Evolutionary conservation across 306 rosid genomes (phyloP).

Genomic region (Cucurbita ficifolia): DNA sequence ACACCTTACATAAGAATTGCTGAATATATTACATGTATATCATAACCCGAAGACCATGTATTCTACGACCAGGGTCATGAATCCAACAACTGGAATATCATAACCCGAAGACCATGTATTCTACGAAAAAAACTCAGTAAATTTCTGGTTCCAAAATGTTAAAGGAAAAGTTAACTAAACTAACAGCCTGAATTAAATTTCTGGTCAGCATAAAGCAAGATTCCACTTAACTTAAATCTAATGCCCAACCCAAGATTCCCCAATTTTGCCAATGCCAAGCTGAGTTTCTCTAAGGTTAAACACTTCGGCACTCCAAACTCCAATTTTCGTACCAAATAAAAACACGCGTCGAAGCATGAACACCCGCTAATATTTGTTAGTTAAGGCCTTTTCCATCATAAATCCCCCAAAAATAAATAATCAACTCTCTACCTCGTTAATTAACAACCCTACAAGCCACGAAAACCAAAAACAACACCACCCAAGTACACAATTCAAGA

Average conservation of each 20-base stretch:
- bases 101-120: not conserved
- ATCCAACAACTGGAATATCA: not conserved
- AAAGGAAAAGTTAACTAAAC: not conserved
- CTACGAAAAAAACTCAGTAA: not conserved
- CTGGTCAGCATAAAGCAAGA: not conserved
- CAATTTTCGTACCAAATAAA: not conserved
- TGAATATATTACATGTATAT: not conserved
- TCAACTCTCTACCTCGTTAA: not conserved
- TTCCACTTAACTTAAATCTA: not conserved
- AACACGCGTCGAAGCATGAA: not conserved
- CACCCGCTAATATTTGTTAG: not conserved
- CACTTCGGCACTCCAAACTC: not conserved
- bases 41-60: not conserved
- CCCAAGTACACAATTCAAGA: not conserved
- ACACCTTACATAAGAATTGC: not conserved
- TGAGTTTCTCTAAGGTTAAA: not conserved
- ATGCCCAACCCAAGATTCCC: not conserved
- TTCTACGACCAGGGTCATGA: not conserved
- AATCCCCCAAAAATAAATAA: not conserved
- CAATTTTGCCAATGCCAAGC: not conserved
- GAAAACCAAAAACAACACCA: slow-evolving; percentile 2
- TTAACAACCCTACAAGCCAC: not conserved
- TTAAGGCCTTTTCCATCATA: not conserved
- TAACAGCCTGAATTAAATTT: not conserved
- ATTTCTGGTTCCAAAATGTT: not conserved